Base-by-base conservation (phyloP, 2,329 filamentous ascomycete genomes). In the Claviceps sp. region DNA sequence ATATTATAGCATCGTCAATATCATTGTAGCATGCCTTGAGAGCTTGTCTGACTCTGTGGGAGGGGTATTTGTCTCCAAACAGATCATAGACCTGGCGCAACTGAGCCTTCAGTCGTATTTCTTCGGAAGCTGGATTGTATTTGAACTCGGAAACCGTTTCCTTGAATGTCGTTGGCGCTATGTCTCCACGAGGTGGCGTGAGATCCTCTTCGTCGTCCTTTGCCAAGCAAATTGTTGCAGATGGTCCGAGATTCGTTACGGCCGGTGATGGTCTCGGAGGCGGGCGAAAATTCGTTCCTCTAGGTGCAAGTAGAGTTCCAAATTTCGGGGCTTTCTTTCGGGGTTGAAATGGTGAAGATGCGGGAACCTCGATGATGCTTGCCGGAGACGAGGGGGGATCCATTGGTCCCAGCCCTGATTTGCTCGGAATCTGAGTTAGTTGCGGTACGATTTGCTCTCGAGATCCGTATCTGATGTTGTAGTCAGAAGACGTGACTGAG, bases 321-420 rank as follows among this genome's bases (percentile, higher is more conserved):
- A 71, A 54, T 48, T 58, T 58, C 26, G 62, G 52, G 30, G 59
- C 53, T 49, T 61, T 59, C 51, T 60, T 64, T 63, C 58, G 62
- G 60, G 59, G 62, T 59, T 59, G 77, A 53, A 83, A 75, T 2
- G 89, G 90, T 1, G 91, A 96, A 3, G 90, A 96, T n/a, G 88
- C 87, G 34, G 85, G 83, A 3, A 96, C 90, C 65, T 95, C 90
- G 52, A 96, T 63, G 18, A 72, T 60, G 37, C 71, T 70, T 26
- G 66, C 59, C 8, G 71, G 70, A 0, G 76, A 76, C 7, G 74
- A 72, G 24, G 68, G 68, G 45, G n/a, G 41, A 11, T 60, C 56
- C 34, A 61, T 51, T 2, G 56, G 42, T 41, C 22, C 56, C 37
- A 73, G 64, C 2, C 63, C 63, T 0, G 69, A 67, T 3, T 68